Conservation (phyloP, 2,329 filamentous ascomycete species). For the Colletotrichum nymphaeae region DNA sequence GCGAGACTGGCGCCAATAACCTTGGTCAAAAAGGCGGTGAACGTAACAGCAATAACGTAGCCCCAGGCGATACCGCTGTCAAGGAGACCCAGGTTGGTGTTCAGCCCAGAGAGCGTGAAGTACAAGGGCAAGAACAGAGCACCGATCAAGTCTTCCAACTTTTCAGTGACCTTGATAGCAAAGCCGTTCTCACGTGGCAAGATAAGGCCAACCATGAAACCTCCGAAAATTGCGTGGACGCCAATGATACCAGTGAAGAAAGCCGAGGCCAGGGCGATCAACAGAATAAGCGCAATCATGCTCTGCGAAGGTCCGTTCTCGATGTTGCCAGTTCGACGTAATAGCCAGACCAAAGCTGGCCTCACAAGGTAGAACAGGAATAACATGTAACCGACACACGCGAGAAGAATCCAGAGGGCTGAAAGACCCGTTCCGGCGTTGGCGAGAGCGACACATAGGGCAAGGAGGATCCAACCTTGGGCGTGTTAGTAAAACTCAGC, state of each 20-base stretch:
- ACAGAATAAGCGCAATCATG: constrained; percentile 83
- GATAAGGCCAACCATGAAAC: constrained; percentile 89
- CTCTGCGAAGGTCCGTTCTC: constrained; percentile 90
- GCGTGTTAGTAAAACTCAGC: constrained; percentile 63
- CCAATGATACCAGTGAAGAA: constrained; percentile 94
- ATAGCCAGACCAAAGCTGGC: constrained; percentile 79
- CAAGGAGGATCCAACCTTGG: constrained; percentile 82
- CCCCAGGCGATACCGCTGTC: constrained; percentile 87
- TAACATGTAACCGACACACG: constrained; percentile 78
- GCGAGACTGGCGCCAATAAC: constrained; percentile 85
- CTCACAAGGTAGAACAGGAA: constrained; percentile 80
- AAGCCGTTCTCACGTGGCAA: constrained; percentile 92
- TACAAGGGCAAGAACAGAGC: constrained; percentile 90
- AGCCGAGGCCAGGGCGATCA: constrained; percentile 81
- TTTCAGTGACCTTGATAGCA: constrained; percentile 90
- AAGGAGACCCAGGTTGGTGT: constrained; percentile 86
- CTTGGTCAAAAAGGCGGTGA: constrained; percentile 86
- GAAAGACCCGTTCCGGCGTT: constrained; percentile 87
- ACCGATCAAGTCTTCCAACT: constrained; percentile 91
- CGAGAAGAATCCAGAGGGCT: constrained; percentile 86
- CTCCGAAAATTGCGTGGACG: constrained; percentile 94
- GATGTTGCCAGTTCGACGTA: constrained; percentile 80
- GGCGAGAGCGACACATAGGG: constrained; percentile 91
- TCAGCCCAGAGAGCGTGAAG: constrained; percentile 91
- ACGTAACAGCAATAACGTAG: constrained; percentile 86